A percentile compares a stretch with the other conserved stretches of the same genome.
Conservation (phyloP, 805 yeast genomes). For the Kluyveromyces aestuarii region DNA sequence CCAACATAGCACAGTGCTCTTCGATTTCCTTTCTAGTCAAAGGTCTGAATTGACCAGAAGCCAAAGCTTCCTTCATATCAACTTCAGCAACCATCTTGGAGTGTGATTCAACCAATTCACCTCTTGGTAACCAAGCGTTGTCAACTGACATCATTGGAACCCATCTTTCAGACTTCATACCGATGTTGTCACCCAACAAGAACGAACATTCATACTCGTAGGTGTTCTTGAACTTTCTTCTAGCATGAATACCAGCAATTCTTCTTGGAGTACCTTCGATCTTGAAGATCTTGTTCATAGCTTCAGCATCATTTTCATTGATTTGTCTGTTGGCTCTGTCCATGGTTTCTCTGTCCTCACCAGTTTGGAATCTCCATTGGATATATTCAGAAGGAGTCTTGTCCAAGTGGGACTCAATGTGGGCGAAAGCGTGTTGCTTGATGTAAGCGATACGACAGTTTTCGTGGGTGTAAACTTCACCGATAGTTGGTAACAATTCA, state of each 20-base stretch:
- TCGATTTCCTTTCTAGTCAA: slow-evolving; percentile 99
- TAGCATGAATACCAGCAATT: slow-evolving; percentile 84
- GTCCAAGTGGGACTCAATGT: slow-evolving; percentile 97
- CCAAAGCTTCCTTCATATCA: slow-evolving; percentile 99
- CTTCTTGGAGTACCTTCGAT: slow-evolving; percentile 98
- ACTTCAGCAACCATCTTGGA: slow-evolving; percentile 99
- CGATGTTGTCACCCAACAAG: slow-evolving; percentile 96
- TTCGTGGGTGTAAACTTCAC: slow-evolving; percentile 99
- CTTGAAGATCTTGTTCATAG: slow-evolving; percentile 99
- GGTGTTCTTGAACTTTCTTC: slow-evolving; percentile 99
- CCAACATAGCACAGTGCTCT: slow-evolving; percentile 96
- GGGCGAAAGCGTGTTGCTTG: slow-evolving; percentile 99
- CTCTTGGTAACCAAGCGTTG: slow-evolving; percentile 99
- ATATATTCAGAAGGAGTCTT: slow-evolving; percentile 99
- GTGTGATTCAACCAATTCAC: slow-evolving; percentile 95
- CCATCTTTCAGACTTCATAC: slow-evolving; percentile 99
- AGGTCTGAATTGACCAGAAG: slow-evolving; percentile 99
- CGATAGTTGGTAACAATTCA: slow-evolving; percentile 95
- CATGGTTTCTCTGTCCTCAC: slow-evolving; percentile 99
- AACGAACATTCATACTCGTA: slow-evolving; percentile 99
- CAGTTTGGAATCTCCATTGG: slow-evolving; percentile 99
- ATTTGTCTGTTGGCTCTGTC: slow-evolving; percentile 99
- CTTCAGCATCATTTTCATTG: slow-evolving; percentile 92
- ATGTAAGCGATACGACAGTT: slow-evolving; percentile 99
- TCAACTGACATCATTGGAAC: slow-evolving; percentile 99